Base-by-base conservation (phyloP, 148 eudicot genomes). In the Chenopodium suecicum region DNA sequence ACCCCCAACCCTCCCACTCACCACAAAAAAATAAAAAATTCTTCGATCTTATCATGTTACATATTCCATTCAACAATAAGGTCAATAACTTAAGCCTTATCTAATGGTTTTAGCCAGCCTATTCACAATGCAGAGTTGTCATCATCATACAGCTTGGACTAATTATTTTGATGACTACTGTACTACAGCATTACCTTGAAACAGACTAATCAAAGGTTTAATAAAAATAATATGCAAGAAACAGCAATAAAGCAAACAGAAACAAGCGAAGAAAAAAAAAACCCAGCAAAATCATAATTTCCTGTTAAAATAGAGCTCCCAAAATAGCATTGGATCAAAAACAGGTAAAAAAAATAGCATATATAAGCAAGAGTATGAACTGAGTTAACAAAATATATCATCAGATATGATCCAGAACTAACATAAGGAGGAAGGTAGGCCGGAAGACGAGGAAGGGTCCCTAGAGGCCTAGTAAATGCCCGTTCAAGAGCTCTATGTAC, bases 361-460 rank as follows among this genome's bases (percentile, higher is more conserved):
- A 75, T 73, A 11, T 1, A 31, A 71, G 48, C 11, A 37, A 23
- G 34, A 72, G 27, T 16, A 66, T 31, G 27, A 68, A 73, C 3
- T 11, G 79, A 2, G 80, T 75, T 20, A 56, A 69, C 0, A 62
- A 65, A 29, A 68, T 25, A 1, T 3, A 69, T 23, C 19, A 69
- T 41, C 20, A 31, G 56, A 54, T 31, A 54, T 69, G 25, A 81
- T 23, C 32, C 79, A 72, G 54, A 34, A 86, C 93, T 89, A 23
- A 94, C 98, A 89, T 79, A 63, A 63, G 91, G 89, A 75, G 93
- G 93, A 78, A 94, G 98, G 88, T 89, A 91, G 31, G 93, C 88
- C 14, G 98, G 96, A 58, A 94, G 90, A 29, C 96, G 93, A 84
- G 98, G 98, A 70, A 91, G 94, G 62, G 92, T 82, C 10, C 96